Base-by-base conservation (phyloP, 176 grass and related monocot species). In the Oryza officinalis region DNA sequence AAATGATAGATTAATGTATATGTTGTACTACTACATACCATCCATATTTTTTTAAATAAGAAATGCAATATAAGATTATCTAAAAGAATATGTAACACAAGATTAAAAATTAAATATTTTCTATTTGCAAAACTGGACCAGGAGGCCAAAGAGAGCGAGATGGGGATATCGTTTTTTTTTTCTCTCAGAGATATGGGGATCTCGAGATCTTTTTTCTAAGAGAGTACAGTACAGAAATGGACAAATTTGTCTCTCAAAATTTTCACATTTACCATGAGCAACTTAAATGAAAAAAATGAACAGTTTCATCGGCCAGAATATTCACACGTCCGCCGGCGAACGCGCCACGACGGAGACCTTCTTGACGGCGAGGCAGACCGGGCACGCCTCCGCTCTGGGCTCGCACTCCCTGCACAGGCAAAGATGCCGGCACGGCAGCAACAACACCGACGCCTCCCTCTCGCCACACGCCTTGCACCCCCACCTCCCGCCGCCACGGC, bases 351-450 rank as follows among this genome's bases (percentile, higher is more conserved):
- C 35, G 63, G 81, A 74, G 0, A 85, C 83, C 25, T 90, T 90
- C 79, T 92, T 92, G 65, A 18, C 31, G 38, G 52, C 65, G 37
- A 57, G 18, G 82, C 90, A 96, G 44, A 83, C 41, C 4, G 94
- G 94, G 65, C 88, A 96, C 0, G 54, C 23, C 63, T 84, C 86
- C 2, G 63, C 5, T 12, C 25, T n/a, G 0, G 69, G 50, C 45
- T 93, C 90, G 63, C 91, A 96, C 22, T 28, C 44, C 52, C 89
- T 88, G 88, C 91, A 96, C 1, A 93, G 44, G 81, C 86, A 87
- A 2, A 93, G 33, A 67, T 96, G 94, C 33, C 86, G 83, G 79
- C 94, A 96, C 22, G 94, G 90, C 20, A 96, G 81, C 77, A 96
- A 43, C 67, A 93, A 76, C 76, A 91, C 90, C 15, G 83, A 54